Percentiles rank a stretch among this genome's conserved stretches.
Evolutionary conservation across 192 early-diverging fungal species (phyloP).

Genomic region (Borealophlyctis nickersoniae): DNA sequence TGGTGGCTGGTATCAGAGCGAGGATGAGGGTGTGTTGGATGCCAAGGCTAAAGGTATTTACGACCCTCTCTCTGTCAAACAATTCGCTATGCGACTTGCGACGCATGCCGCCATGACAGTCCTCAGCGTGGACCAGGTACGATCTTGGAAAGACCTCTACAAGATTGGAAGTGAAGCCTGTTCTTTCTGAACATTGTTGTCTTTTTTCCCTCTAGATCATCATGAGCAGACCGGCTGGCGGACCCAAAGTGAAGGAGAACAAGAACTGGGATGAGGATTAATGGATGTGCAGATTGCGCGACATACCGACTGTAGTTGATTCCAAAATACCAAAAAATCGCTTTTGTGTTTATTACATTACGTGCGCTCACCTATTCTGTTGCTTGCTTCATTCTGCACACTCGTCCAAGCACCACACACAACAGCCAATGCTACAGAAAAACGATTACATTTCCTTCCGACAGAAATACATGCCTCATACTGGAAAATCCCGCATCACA

Average conservation of each 20-base stretch:
- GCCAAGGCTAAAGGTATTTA: constrained; percentile 70
- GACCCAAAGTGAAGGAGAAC: constrained; percentile 81
- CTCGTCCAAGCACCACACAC: too few species aligned
- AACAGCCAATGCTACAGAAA: too few species aligned
- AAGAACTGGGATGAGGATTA: constrained; percentile 87
- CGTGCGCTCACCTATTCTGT: too few species aligned
- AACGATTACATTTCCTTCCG: too few species aligned
- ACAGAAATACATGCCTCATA: too few species aligned
- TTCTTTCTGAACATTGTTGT: constrained; percentile 6
- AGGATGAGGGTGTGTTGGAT: constrained; percentile 69
- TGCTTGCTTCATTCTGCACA: too few species aligned
- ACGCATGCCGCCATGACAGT: constrained; percentile 90
- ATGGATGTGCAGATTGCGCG: too few species aligned
- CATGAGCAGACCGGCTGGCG: constrained; percentile 97
- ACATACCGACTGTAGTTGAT: too few species aligned
- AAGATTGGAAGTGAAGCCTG: not conserved
- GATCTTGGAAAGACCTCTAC: constrained; percentile 29
- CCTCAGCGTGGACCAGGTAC: constrained; percentile 86
- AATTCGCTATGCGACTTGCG: constrained; percentile 86
- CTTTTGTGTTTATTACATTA: too few species aligned
- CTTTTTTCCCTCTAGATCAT: constrained; percentile 65
- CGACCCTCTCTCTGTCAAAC: constrained; percentile 80
- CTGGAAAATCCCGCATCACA: too few species aligned
- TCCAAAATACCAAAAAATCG: too few species aligned
- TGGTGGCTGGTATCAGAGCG: constrained; percentile 15